Conservation (phyloP, 2,329 filamentous ascomycete species). For the Nemania sp. region DNA sequence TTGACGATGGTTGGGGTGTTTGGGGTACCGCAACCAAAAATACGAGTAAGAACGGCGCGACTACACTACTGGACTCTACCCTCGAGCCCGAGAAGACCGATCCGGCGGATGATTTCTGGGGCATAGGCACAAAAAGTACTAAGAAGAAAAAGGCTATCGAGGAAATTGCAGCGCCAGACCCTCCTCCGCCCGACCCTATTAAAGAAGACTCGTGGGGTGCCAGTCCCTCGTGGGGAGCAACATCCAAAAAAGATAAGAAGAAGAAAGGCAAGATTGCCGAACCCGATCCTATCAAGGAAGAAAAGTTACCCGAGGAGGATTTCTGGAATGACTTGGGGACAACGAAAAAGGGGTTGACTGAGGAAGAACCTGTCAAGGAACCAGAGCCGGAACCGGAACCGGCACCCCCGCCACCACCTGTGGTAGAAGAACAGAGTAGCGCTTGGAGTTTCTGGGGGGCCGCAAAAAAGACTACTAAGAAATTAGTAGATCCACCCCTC, state of each 20-base stretch:
- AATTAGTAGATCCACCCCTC: conserved; percentile 37
- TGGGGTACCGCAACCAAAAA: conserved; percentile 54
- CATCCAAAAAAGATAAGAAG: conserved; percentile 46
- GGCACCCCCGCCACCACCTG: conserved; percentile 50
- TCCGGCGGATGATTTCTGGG: conserved; percentile 52
- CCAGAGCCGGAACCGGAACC: conserved; percentile 41
- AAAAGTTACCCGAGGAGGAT: conserved; percentile 43
- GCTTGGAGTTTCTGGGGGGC: conserved; percentile 69
- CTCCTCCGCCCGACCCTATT: conserved; percentile 26
- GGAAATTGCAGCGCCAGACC: conserved; percentile 36
- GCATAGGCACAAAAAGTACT: conserved; percentile 44
- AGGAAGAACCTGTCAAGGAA: conserved; percentile 35
- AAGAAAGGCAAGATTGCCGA: conserved; percentile 57
- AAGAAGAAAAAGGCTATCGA: conserved; percentile 51
- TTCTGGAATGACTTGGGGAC: conserved; percentile 24
- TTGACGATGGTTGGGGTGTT: conserved; percentile 48
- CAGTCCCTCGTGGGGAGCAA: conserved; percentile 15
- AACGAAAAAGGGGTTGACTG: conserved; percentile 52
- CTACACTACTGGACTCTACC: conserved; percentile 24
- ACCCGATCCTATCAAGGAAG: conserved; percentile 44
- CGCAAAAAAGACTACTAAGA: conserved; percentile 61
- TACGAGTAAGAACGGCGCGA: conserved; percentile 56
- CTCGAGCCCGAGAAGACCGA: conserved; percentile 33
- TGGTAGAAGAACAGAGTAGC: conserved; percentile 57
- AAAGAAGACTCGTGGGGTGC: conserved; percentile 39